A percentile compares a stretch with the other conserved stretches of the same genome.
Conservation (phyloP, 441 rosid genomes). For the Populus hybrid region DNA sequence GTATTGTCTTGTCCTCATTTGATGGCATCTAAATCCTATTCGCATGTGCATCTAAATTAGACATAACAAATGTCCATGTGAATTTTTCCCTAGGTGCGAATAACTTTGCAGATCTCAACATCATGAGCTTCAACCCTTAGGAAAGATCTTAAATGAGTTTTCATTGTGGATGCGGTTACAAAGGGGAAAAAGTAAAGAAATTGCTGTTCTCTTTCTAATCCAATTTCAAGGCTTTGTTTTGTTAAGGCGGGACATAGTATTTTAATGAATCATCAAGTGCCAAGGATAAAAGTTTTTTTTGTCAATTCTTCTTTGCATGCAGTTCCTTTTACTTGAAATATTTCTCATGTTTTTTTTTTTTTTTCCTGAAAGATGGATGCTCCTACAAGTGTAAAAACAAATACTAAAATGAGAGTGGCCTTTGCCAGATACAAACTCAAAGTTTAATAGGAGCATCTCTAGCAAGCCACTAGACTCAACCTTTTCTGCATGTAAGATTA, state of each 20-base stretch:
- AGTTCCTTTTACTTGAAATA: background rate
- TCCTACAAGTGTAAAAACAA: background rate
- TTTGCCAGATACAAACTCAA: background rate
- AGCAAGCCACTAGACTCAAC: background rate
- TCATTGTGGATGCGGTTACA: background rate
- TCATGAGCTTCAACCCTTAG: background rate
- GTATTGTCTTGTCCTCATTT: background rate
- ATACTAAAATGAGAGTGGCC: background rate
- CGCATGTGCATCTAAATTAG: background rate
- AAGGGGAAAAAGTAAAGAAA: background rate
- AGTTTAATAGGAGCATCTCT: background rate
- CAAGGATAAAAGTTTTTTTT: background rate
- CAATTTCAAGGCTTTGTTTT: background rate
- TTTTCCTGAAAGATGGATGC: background rate
- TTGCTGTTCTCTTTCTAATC: background rate
- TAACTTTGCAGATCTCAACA: background rate
- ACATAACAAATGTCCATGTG: background rate
- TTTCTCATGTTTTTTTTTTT: no score
- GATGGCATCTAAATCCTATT: background rate
- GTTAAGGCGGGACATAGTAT: background rate
- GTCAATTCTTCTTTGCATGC: background rate
- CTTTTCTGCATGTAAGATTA: background rate
- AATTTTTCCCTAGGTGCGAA: background rate
- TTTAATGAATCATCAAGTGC: background rate
- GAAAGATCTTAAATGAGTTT: background rate